Base-by-base conservation (phyloP, 1,284 basidiomycete genomes). In the Apiotrichum siamense region DNA sequence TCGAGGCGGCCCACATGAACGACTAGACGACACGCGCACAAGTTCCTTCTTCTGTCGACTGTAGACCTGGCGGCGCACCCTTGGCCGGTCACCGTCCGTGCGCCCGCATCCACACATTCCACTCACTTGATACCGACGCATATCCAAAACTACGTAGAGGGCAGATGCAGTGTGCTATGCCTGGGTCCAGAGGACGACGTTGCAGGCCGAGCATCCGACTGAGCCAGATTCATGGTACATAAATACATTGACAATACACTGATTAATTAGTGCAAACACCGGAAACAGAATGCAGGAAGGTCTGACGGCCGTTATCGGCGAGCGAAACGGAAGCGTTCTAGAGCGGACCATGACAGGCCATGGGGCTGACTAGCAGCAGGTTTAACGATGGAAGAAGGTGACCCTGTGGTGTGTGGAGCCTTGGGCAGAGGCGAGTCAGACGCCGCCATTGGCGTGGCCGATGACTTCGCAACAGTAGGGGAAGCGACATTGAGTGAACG, bases 101-200 rank as follows among this genome's bases (percentile, higher is more conserved):
- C 15, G 29, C 29, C 29, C 15, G 29, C 29, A 10, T 11, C 10
- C 29, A 31, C 29, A 10, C 10, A 11, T 15, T 11, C 21, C 25
- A 38, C 39, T 41, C 39, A 38, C 33, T n/a, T n/a, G 15, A 43
- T 35, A 35, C 27, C 42, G 27, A 29, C 17, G 37, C 36, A 42
- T 49, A n/a, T 27, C 37, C 24, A 48, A 31, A 40, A 33, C 39
- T 40, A 40, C 26, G 33, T 29, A 38, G 41, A 49, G 32, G 51
- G 51, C 51, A 53, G 51, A 53, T 53, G 51, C 51, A 53, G 51
- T 53, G 51, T 53, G 51, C 51, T 48, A 53, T 53, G 51, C 44
- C 49, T 45, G 9, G 31, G 37, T 15, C n/a, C 15, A n/a, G 31
- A 18, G 25, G 40, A 18, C 40, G 40, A 25, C 13, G 7, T 15